Conservation (phyloP, 805 yeast species). For the Yarrowia phangngaensis region DNA sequence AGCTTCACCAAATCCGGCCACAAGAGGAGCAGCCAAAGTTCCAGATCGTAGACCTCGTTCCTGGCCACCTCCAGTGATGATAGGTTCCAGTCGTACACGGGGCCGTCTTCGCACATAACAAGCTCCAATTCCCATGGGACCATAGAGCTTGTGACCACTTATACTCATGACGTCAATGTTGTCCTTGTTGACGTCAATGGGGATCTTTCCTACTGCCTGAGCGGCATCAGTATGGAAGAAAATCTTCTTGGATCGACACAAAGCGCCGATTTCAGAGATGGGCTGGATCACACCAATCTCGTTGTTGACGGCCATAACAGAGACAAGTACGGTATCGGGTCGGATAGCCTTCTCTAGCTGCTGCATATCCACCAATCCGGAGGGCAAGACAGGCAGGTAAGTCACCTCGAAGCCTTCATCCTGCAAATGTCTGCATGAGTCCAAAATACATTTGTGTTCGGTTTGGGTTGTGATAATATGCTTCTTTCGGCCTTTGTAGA, state of each 20-base stretch:
- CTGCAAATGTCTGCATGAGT: constrained; percentile 88
- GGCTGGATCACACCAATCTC: constrained; percentile 98
- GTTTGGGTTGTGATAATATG: constrained; percentile 96
- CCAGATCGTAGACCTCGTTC: constrained; percentile 98
- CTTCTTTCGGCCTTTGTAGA: constrained; percentile 81
- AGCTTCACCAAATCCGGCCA: constrained; percentile 96
- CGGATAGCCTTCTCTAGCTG: constrained; percentile 78
- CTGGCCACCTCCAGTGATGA: constrained; percentile 97
- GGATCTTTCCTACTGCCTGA: constrained; percentile 93
- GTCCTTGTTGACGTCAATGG: constrained; percentile 86
- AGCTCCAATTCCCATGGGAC: constrained; percentile 98
- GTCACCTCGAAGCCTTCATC: constrained; percentile 97
- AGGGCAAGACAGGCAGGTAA: constrained; percentile 73
- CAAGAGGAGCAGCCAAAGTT: constrained; percentile 93
- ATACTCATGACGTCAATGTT: constrained; percentile 91
- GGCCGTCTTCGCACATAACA: constrained; percentile 95
- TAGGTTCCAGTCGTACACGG: constrained; percentile 91
- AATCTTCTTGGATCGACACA: constrained; percentile 82
- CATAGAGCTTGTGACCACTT: constrained; percentile 94
- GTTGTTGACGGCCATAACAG: constrained; percentile 95
- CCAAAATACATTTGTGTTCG: constrained; percentile 98
- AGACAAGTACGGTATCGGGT: constrained; percentile 85
- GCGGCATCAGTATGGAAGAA: constrained; percentile 98
- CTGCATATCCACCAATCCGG: constrained; percentile 76
- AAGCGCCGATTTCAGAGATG: constrained; percentile 81